Evolutionary conservation across 768 basidiomycete species (phyloP).

Genomic region (Hygrocybe coccinea): DNA sequence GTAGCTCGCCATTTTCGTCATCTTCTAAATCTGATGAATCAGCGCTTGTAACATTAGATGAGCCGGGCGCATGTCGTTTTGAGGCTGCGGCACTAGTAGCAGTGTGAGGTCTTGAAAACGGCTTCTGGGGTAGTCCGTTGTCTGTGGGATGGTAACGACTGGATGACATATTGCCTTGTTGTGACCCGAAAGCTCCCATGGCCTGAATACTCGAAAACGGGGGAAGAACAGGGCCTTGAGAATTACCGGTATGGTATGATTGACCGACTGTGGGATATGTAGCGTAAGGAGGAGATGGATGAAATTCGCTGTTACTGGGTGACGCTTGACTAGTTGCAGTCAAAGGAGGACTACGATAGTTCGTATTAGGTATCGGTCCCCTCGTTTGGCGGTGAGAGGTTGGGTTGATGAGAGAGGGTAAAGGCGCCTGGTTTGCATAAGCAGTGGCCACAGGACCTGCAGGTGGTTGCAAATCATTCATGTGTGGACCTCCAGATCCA

Average conservation of each 20-base stretch:
- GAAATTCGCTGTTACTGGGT: conserved; percentile 35
- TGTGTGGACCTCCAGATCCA: conserved; percentile 23
- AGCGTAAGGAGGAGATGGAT: conserved; percentile 40
- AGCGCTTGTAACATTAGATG: conserved; percentile 68
- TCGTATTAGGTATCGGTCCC: conserved; percentile 31
- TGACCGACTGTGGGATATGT: conserved; percentile 37
- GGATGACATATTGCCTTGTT: conserved; percentile 53
- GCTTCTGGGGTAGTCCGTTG: conserved; percentile 29
- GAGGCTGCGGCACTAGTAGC: conserved; percentile 34
- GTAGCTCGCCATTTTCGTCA: conserved; percentile 74
- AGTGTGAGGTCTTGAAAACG: conserved; percentile 30
- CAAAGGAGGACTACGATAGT: conserved; percentile 35
- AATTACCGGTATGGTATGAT: conserved; percentile 30
- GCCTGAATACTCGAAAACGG: conserved; percentile 67
- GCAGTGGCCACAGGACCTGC: conserved; percentile 4
- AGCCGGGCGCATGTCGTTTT: conserved; percentile 57
- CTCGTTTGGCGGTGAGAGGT: conserved; percentile 35
- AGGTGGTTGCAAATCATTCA: conserved; percentile 28
- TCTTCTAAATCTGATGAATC: conserved; percentile 85
- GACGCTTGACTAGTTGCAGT: conserved; percentile 30
- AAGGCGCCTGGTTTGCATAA: conserved; percentile 4
- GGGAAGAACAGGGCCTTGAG: conserved; percentile 54
- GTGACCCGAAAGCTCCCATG: conserved; percentile 44
- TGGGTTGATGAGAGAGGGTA: conserved; percentile 14
- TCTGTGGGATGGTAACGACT: conserved; percentile 54